Conservation (phyloP, 768 basidiomycete genomes). For the Leccinum subgranulosum region DNA sequence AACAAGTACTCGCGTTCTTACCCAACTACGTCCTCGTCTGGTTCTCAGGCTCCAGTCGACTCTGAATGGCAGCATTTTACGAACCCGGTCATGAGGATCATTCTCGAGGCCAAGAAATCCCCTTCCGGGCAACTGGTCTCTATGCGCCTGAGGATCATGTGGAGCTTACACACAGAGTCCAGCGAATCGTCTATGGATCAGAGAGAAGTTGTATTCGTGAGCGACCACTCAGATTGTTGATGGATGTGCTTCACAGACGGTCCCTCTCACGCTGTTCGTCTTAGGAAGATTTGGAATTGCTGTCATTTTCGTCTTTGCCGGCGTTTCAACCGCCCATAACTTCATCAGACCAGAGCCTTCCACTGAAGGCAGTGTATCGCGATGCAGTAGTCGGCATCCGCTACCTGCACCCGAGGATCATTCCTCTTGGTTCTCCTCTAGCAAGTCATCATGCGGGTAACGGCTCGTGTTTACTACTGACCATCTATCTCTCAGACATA, state of each 20-base stretch:
- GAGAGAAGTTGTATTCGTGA: slow-evolving; percentile 64
- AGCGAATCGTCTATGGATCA: slow-evolving; percentile 40
- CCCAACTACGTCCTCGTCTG: slow-evolving; percentile 26
- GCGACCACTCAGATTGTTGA: slow-evolving; percentile 20
- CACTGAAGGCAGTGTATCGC: slow-evolving; percentile 79
- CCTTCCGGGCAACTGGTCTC: slow-evolving; percentile 53
- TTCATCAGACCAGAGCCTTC: slow-evolving; percentile 51
- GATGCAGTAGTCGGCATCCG: slow-evolving; percentile 72
- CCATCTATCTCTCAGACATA: slow-evolving; percentile 45
- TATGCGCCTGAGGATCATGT: slow-evolving; percentile 61
- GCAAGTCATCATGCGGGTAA: slow-evolving; percentile 20
- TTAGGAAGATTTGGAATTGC: slow-evolving; percentile 76
- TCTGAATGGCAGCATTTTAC: slow-evolving; percentile 78
- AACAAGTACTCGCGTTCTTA: slow-evolving; percentile 70
- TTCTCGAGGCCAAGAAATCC: slow-evolving; percentile 58
- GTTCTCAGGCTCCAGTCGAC: slow-evolving; percentile 23
- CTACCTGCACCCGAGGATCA: slow-evolving; percentile 54
- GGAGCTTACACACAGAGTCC: slow-evolving; percentile 47
- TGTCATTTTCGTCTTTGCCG: slow-evolving; percentile 57
- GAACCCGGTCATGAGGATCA: slow-evolving; percentile 62
- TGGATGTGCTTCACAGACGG: background rate
- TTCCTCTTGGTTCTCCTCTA: slow-evolving; percentile 27
- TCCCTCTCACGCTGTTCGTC: slow-evolving; percentile 7
- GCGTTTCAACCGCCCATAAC: slow-evolving; percentile 26
- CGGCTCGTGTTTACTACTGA: slow-evolving; percentile 4